phyloP scores from a whole-genome alignment of 345 rosid genomes.

The Eutrema heterophyllum region DNA sequence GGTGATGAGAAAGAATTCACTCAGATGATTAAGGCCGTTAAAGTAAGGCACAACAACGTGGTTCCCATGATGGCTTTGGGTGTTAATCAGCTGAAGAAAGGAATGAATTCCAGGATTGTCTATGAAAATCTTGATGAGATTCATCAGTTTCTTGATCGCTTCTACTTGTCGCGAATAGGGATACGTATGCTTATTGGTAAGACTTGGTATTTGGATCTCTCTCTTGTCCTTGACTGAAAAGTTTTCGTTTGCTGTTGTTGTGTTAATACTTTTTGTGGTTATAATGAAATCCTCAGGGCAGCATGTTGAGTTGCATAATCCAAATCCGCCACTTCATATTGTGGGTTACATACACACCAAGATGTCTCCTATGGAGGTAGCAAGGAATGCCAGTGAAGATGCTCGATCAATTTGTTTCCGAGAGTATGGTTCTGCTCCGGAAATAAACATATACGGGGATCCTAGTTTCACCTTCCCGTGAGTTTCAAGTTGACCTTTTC shows the following conservation, averaged over 20 bases:
- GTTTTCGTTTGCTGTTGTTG: neutral
- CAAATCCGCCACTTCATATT: conserved; percentile 71
- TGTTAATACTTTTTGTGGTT: neutral
- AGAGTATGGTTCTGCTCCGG: conserved; percentile 92
- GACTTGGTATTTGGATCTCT: neutral
- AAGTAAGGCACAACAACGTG: conserved; percentile 97
- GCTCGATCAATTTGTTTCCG: conserved; percentile 78
- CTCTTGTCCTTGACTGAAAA: neutral
- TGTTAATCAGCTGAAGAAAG: conserved; percentile 92
- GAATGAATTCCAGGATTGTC: conserved; percentile 34
- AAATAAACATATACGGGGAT: conserved; percentile 77
- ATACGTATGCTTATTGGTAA: conserved; percentile 92
- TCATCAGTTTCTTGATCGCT: conserved; percentile 91
- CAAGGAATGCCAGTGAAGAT: conserved; percentile 82
- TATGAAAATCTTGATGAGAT: conserved; percentile 71
- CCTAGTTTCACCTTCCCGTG: conserved; percentile 91
- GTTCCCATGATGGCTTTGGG: conserved; percentile 98
- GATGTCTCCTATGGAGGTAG: conserved; percentile 94
- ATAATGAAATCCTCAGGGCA: conserved; percentile 60
- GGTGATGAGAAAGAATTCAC: conserved; percentile 77
- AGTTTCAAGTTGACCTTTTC: conserved; percentile 26
- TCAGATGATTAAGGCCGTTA: conserved; percentile 89
- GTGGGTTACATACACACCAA: conserved; percentile 90
- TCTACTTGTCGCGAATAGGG: conserved; percentile 91
- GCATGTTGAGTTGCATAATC: conserved; percentile 98